These are phyloP conservation scores for Cytospora schulzeri DNA, from an alignment of 2,329 filamentous ascomycete species.

Conservation along the genomic window DNA sequence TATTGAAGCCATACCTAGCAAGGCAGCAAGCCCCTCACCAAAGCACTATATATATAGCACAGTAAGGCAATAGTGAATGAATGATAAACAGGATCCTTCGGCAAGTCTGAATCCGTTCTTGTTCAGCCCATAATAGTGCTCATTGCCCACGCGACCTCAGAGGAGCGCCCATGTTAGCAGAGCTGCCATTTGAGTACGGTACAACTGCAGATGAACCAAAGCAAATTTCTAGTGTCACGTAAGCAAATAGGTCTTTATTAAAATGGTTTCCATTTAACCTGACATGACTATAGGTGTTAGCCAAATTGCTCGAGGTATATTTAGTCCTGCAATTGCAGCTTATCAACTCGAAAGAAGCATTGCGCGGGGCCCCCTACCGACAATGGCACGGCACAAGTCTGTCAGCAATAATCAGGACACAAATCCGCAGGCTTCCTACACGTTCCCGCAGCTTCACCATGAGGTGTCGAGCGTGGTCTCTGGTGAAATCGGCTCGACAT, in stretches of 20 bases:
- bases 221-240: background rate
- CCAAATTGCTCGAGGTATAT: background rate
- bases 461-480: constrained; percentile 9
- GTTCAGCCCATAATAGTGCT: background rate
- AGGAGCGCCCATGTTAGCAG: background rate
- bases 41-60: background rate
- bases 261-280: background rate
- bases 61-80: background rate
- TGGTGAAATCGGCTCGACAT: constrained; percentile 2
- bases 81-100: background rate
- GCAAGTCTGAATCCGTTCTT: background rate
- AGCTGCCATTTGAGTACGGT: background rate
- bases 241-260: background rate
- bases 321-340: background rate
- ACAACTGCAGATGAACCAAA: background rate
- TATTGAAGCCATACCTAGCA: background rate
- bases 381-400: background rate
- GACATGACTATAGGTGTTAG: background rate
- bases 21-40: background rate
- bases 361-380: background rate
- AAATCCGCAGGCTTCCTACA: background rate
- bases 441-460: constrained; percentile 12
- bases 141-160: background rate
- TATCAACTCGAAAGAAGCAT: background rate
- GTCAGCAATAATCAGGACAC: background rate